Base-by-base conservation (phyloP, 441 rosid genomes). In the Gossypium aridum region DNA sequence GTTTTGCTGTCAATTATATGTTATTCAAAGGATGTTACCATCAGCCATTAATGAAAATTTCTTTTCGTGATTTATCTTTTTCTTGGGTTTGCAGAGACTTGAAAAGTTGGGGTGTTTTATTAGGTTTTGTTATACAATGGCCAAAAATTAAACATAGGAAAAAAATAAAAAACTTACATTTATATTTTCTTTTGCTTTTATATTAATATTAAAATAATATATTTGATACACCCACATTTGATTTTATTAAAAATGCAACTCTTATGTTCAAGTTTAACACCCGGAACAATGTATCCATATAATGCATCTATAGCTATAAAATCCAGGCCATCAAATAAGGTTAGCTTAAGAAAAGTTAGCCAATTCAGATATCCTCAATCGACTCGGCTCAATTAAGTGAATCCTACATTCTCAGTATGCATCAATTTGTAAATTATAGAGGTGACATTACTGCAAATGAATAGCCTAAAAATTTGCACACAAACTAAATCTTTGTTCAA, bases 31-130 rank as follows among this genome's bases (percentile, higher is more conserved):
- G 23, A 51, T n/a, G 12, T 74, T 60, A 59, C 78, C 64, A 22
- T 73, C 60, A 20, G 75, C 60, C 80, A 71, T 79, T 74, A 78
- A 79, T 81, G 79, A 70, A 60, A 78, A 75, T 23, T 76, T 80
- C 17, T 22, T 47, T 57, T 28, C 43, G 34, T 3, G 51, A 45
- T 45, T 45, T 12, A 45, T 45, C 51, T 45, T 45, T 45, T 45
- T 45, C 51, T 45, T 45, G 51, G 51, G 51, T 45, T 12, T 45
- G n/a, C 51, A 12, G 51, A 45, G 51, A 45, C 51, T 45, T 45
- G n/a, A 12, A 45, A 45, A 45, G 51, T 45, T 45, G 12, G 14
- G 51, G 51, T 45, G 51, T 45, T 45, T 12, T 45, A 45, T 45
- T 45, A 45, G n/a, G n/a, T 45, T 45, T 45, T 45, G 51, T 45